Base-by-base conservation (phyloP, 169 alveolate genomes). In the Cryptosporidium meleagridis region DNA sequence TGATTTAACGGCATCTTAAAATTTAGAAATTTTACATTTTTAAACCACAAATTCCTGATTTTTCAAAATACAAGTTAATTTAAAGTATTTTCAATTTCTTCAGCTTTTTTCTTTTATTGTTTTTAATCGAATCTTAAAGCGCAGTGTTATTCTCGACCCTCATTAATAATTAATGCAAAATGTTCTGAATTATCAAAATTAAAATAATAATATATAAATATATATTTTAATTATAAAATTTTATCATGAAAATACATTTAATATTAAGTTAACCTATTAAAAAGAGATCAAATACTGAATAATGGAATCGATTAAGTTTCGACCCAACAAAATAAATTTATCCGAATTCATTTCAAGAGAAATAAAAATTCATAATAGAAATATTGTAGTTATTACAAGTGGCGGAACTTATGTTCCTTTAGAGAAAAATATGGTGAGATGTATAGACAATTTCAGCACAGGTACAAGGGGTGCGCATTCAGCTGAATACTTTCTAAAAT, bases 391-490 rank as follows among this genome's bases (percentile, higher is more conserved):
- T 21, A 85, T 96, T 2, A 95, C 97, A 2, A 94, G 97, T n/a
- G 98, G 98, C 23, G 97, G 98, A 7, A 95, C 98, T 1, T 93
- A 95, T 59, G 97, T 95, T 18, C 97, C 97, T n/a, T 72, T 96
- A 37, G 97, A 96, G 73, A 93, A 91, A 59, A 94, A 93, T 26
- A 91, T 95, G 41, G 96, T 96, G 1, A 91, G 97, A 75, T 91
- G 93, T 12, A 92, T 96, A 16, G 97, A 96, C 58, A 96, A 96
- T 48, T 94, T 96, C 85, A 94, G 97, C 45, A 95, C 97, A 16
- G 97, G 97, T 7, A 59, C 84, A 73, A 93, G 97, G 72, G 98
- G 98, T 48, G 94, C 97, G 31, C 67, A 67, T 23, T 91, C 94
- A 31, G 93, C 97, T 48, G 97, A 95, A 72, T 91, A 94, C 23